Conservation (phyloP, 2,329 filamentous ascomycete genomes). For the Colletotrichum cordylinicola region DNA sequence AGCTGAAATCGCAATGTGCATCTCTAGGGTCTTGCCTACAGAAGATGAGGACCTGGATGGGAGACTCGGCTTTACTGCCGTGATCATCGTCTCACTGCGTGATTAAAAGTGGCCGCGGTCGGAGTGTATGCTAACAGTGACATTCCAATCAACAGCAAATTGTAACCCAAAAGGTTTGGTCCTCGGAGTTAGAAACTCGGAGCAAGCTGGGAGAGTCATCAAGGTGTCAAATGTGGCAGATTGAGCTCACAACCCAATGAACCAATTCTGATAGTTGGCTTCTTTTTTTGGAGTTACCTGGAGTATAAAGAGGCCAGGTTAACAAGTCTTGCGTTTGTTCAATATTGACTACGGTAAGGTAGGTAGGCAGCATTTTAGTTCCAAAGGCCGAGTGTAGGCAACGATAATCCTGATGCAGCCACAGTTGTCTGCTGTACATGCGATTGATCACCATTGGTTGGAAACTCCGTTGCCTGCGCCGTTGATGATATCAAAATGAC, state of each 20-base stretch:
- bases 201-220: not conserved
- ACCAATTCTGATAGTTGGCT: not conserved
- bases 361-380: not conserved
- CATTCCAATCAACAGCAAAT: not conserved
- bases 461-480: not conserved
- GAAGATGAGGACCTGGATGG: not conserved
- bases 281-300: not conserved
- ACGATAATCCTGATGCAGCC: not conserved
- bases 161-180: not conserved
- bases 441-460: not conserved
- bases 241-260: not conserved
- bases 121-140: not conserved
- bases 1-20: not conserved
- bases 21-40: not conserved
- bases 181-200: not conserved
- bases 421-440: not conserved
- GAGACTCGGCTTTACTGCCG: not conserved
- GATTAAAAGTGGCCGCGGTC: not conserved
- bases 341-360: not conserved
- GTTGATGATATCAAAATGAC: not conserved
- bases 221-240: not conserved
- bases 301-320: not conserved
- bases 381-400: not conserved
- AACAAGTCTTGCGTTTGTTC: not conserved
- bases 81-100: not conserved